These are phyloP conservation scores for Pseudodiploospora longispora DNA, from an alignment of 2,329 filamentous ascomycete species.

Conservation along the genomic window DNA sequence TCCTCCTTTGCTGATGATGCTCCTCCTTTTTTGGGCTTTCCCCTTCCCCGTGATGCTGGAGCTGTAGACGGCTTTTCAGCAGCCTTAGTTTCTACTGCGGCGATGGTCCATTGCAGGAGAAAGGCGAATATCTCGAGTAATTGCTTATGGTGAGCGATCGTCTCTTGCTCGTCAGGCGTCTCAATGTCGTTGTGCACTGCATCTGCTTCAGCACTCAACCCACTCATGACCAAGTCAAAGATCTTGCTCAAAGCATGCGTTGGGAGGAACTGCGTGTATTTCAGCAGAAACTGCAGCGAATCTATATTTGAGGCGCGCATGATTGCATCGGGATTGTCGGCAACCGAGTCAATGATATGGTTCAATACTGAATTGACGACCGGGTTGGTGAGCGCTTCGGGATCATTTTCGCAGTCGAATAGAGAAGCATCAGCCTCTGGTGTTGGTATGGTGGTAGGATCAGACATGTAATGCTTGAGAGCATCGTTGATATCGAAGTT, in stretches of 20 bases:
- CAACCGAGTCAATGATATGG: slow-evolving; percentile 84
- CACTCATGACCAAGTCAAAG: slow-evolving; percentile 82
- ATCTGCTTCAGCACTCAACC: slow-evolving; percentile 77
- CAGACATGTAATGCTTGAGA: slow-evolving; percentile 93
- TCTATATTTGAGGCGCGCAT: slow-evolving; percentile 74
- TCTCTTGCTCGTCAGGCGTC: slow-evolving; percentile 77
- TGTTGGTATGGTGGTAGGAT: slow-evolving; percentile 74
- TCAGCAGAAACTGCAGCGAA: slow-evolving; percentile 89
- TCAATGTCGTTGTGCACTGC: slow-evolving; percentile 79
- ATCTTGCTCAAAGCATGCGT: slow-evolving; percentile 83
- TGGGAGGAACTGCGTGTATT: slow-evolving; percentile 74
- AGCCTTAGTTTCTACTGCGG: slow-evolving; percentile 87
- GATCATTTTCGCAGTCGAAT: slow-evolving; percentile 86
- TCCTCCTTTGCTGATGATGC: slow-evolving; percentile 56
- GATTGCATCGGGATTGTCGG: slow-evolving; percentile 85
- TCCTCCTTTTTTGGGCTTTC: slow-evolving; percentile 66
- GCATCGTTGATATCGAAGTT: slow-evolving; percentile 95
- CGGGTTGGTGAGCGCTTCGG: slow-evolving; percentile 69
- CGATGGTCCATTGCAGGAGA: slow-evolving; percentile 88
- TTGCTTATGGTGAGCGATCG: slow-evolving; percentile 78
- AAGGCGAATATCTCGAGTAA: slow-evolving; percentile 92
- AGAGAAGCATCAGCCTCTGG: slow-evolving; percentile 78
- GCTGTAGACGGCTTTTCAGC: slow-evolving; percentile 73
- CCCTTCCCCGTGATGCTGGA: slow-evolving; percentile 62
- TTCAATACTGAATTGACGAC: slow-evolving; percentile 83